These are phyloP conservation scores for Penicillium janthinellum DNA, from an alignment of 2,329 filamentous ascomycete species.

Conservation along the genomic window DNA sequence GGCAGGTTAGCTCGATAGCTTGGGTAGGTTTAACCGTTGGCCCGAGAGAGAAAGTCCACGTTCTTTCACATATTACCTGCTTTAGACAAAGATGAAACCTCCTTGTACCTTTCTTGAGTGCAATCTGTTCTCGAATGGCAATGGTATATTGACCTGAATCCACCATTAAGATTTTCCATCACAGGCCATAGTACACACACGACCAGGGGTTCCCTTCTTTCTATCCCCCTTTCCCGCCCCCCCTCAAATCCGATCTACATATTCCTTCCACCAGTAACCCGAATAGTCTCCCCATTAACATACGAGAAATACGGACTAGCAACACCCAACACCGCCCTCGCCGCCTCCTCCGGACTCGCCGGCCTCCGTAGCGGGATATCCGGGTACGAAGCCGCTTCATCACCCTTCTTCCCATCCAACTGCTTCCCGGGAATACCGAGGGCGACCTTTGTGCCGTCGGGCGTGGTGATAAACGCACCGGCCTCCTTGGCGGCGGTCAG, in stretches of 20 bases:
- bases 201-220: neutral
- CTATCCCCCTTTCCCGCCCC: neutral
- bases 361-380: conserved; percentile 80
- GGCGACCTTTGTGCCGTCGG: conserved; percentile 73
- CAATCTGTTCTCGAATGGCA: neutral
- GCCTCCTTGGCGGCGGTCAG: conserved; percentile 83
- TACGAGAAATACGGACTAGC: conserved; percentile 82
- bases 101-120: neutral
- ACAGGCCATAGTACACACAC: neutral
- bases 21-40: neutral
- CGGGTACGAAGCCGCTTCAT: conserved; percentile 46
- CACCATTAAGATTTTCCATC: neutral
- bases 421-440: conserved; percentile 72
- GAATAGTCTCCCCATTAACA: conserved; percentile 83
- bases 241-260: conserved; percentile 51
- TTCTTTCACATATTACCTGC: neutral
- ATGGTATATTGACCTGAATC: neutral
- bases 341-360: conserved; percentile 78
- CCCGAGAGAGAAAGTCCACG: neutral
- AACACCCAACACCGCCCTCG: conserved; percentile 73
- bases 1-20: neutral
- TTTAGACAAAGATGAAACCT: neutral
- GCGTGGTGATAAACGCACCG: conserved; percentile 75
- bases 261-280: conserved; percentile 75
- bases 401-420: conserved; percentile 33